These are phyloP conservation scores for Blastobotrys petasosporus DNA, from an alignment of 1,139 yeast genomes.

Conservation along the genomic window DNA sequence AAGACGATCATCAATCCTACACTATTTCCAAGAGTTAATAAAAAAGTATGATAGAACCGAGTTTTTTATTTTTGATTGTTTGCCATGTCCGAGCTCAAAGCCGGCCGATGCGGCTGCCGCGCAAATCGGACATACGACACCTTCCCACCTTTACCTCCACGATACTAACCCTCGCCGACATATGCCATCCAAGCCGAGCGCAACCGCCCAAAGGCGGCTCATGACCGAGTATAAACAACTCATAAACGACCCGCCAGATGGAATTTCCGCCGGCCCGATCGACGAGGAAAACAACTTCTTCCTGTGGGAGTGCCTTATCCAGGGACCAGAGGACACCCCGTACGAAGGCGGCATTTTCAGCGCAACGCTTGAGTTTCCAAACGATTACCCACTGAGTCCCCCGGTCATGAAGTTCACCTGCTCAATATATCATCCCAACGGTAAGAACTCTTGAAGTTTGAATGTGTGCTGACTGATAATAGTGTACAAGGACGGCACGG, in stretches of 20 bases:
- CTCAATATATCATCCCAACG: conserved; percentile 85
- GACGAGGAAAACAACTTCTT: conserved; percentile 68
- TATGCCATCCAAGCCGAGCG: not conserved
- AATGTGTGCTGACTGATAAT: not conserved
- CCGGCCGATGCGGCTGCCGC: not conserved
- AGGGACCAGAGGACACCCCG: conserved; percentile 91
- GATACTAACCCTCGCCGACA: not conserved
- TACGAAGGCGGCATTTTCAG: conserved; percentile 93
- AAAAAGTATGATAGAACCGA: too few species aligned
- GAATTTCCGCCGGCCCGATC: conserved; percentile 88
- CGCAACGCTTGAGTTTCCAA: conserved; percentile 77
- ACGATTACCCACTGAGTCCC: conserved; percentile 87
- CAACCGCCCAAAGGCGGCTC: conserved; percentile 67
- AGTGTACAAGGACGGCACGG: conserved; percentile 87
- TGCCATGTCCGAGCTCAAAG: not conserved
- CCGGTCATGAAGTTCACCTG: conserved; percentile 81
- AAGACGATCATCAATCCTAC: too few species aligned
- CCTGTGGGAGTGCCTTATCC: conserved; percentile 84
- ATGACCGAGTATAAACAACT: conserved; percentile 86
- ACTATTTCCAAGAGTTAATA: too few species aligned
- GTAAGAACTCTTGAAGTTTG: conserved; percentile 15
- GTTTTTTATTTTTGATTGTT: too few species aligned
- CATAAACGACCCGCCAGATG: conserved; percentile 84
- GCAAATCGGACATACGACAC: not conserved
- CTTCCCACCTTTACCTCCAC: not conserved